phyloP scores from a whole-genome alignment of 306 rosid genomes.

The Clitoria ternatea region DNA sequence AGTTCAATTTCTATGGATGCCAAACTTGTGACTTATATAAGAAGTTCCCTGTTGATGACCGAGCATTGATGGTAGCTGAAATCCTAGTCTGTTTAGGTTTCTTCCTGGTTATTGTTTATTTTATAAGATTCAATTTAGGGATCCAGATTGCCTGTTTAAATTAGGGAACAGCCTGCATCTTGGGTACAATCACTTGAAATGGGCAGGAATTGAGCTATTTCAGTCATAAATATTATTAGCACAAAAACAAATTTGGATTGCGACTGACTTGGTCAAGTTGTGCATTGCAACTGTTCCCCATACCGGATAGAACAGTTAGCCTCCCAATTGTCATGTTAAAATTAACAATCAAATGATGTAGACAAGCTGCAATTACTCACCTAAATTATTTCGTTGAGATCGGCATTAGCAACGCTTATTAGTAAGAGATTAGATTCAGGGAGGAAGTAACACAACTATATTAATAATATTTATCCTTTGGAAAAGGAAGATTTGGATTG shows the following conservation, averaged over 20 bases:
- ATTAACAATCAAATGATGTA: not conserved
- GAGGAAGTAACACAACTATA: not conserved
- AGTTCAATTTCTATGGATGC: slow-evolving; percentile 32
- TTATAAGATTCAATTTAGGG: no score
- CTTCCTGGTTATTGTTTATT: not conserved
- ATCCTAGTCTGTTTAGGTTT: slow-evolving; percentile 1
- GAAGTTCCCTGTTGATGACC: not conserved
- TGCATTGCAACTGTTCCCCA: no score
- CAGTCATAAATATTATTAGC: not conserved
- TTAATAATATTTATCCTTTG: not conserved
- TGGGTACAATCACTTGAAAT: not conserved
- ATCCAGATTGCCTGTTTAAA: slow-evolving; percentile 2
- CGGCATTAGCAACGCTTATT: not conserved
- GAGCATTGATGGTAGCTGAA: slow-evolving; percentile 13
- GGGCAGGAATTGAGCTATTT: not conserved
- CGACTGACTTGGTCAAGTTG: slow-evolving; percentile 3
- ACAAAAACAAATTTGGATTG: not conserved
- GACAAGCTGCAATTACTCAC: not conserved
- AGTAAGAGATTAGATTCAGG: not conserved
- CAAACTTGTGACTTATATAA: slow-evolving; percentile 27
- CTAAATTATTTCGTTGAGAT: not conserved
- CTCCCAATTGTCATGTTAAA: not conserved
- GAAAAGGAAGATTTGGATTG: not conserved
- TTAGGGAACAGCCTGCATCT: not conserved
- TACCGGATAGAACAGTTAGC: no score